Evolutionary conservation across 306 rosid species (phyloP), one percentile per base, ranked within the genome.

Genomic region (Aeschynomene evenia): DNA sequence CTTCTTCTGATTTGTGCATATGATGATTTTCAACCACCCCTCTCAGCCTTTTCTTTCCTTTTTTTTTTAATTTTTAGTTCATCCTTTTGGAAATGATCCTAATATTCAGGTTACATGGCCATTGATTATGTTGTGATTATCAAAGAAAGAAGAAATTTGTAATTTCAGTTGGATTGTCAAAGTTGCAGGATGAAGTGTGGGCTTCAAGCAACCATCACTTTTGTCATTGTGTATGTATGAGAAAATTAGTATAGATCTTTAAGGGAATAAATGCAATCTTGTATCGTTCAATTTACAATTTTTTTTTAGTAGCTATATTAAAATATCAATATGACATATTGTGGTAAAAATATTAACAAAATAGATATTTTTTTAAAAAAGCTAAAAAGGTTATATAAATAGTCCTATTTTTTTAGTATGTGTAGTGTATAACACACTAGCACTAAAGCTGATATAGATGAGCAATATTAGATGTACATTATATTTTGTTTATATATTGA

Each of bases 1-100:
- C 77, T 67, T 79, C 79, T 63, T 79, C 79, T 63, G 75, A 81
- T 83, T 77, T 89, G 92, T 84, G 86, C 79, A 89, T 79, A 89
- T 81, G 80, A 68, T 74, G 80, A 68, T 74, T 80, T 78, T 78
- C 73, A 19, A 50, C 33, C 31, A 28, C 58, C 36, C 46, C 33
- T 40, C 63, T 23, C 50, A 9, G 16, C 71, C 70, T 71, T 29
- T 43, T 33, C 33, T 60, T 33, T 66, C 67, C 72, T 34, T 66
- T 11, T n/a, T 43, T 66, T 70, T 71, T 31, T 61, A n/a, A n/a
- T n/a, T n/a, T n/a, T n/a, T n/a, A n/a, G n/a, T 46, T 46, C 33
- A 53, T 73, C 64, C 19, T 75, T 74, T 73, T 67, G 71, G 78
- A 83, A 78, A 75, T 82, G 71, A 39, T 75, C 68, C 75, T 70